Evolutionary conservation across 1,284 basidiomycete species (phyloP).

Genomic region (Volvariella surrecta): DNA sequence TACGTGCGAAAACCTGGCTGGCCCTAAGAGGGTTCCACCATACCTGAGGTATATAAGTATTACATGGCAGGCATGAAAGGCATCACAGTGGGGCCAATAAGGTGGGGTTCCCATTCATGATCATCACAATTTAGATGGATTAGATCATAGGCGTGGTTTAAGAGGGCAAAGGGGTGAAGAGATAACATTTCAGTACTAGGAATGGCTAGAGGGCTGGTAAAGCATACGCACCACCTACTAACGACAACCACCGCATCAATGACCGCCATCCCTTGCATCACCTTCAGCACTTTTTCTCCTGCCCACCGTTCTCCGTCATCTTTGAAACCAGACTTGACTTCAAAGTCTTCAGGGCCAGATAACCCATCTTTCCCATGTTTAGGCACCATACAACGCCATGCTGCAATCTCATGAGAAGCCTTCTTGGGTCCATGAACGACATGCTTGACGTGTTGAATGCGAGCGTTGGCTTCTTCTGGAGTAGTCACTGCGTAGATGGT

Average conservation of each 20-base stretch:
- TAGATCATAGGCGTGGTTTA: too few relatives aligned
- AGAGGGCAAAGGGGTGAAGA: too few relatives aligned
- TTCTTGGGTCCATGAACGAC: slow-evolving; percentile 44
- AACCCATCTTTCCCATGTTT: slow-evolving; percentile 60
- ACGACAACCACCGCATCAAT: slow-evolving; percentile 63
- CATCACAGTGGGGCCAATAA: not conserved
- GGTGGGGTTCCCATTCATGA: not conserved
- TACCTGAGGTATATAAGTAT: slow-evolving; percentile 40
- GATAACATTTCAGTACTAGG: too few relatives aligned
- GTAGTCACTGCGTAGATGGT: slow-evolving; percentile 46
- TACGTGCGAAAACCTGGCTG: slow-evolving; percentile 70
- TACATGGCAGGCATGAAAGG: not conserved
- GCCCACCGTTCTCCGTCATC: slow-evolving; percentile 71
- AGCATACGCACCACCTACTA: slow-evolving; percentile 53
- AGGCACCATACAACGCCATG: slow-evolving; percentile 69
- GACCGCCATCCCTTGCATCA: slow-evolving; percentile 61
- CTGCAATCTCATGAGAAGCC: slow-evolving; percentile 63
- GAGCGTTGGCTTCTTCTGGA: slow-evolving; percentile 36
- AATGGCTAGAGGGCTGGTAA: too few relatives aligned
- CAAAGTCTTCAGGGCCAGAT: slow-evolving; percentile 67
- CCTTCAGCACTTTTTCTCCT: slow-evolving; percentile 51
- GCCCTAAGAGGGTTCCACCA: slow-evolving; percentile 62
- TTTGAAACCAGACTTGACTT: slow-evolving; percentile 46
- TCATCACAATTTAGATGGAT: too few relatives aligned
- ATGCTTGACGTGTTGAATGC: slow-evolving; percentile 40